Evolutionary conservation across 2,329 filamentous ascomycete genomes (phyloP).

Genomic region (Aspergillus ochraceoroseus): DNA sequence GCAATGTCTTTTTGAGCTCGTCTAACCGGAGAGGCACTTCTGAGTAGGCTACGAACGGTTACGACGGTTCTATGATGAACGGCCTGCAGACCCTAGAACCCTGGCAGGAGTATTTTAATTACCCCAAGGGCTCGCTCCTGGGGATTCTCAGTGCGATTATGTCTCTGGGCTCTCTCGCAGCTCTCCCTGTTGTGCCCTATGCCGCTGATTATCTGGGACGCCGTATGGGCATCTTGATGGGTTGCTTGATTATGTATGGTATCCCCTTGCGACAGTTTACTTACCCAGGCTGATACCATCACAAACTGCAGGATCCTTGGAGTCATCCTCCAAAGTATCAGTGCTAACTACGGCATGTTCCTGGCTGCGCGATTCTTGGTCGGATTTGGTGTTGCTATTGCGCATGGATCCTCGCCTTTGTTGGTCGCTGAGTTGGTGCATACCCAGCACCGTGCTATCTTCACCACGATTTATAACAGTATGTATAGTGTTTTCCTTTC

Average conservation of each 20-base stretch:
- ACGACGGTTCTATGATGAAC: slow-evolving; percentile 6
- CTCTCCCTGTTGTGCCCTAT: background rate
- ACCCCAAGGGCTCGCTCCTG: slow-evolving; percentile 3
- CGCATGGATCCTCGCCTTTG: slow-evolving; percentile 1
- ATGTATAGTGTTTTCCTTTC: no score
- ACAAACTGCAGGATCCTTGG: no score
- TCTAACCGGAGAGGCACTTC: no score
- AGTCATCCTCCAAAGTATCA: slow-evolving; percentile 1
- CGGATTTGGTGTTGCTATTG: background rate
- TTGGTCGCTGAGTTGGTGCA: background rate
- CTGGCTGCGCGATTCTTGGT: background rate
- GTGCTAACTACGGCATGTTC: background rate
- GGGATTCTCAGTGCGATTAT: background rate
- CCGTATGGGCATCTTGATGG: no score
- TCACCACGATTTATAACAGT: no score
- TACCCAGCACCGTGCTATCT: slow-evolving; percentile 1
- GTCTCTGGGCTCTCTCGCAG: slow-evolving; percentile 2
- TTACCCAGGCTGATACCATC: no score
- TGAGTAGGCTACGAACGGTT: no score
- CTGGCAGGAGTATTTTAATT: slow-evolving; percentile 5
- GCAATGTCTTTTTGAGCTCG: no score
- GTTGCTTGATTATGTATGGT: no score
- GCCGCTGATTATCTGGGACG: slow-evolving; percentile 1
- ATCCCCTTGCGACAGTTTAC: no score
- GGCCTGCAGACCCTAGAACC: slow-evolving; percentile 1